Evolutionary conservation across 73 alveolate species (phyloP), one percentile per base, ranked within the genome.

Genomic region (Symbiodinium pilosum): DNA sequence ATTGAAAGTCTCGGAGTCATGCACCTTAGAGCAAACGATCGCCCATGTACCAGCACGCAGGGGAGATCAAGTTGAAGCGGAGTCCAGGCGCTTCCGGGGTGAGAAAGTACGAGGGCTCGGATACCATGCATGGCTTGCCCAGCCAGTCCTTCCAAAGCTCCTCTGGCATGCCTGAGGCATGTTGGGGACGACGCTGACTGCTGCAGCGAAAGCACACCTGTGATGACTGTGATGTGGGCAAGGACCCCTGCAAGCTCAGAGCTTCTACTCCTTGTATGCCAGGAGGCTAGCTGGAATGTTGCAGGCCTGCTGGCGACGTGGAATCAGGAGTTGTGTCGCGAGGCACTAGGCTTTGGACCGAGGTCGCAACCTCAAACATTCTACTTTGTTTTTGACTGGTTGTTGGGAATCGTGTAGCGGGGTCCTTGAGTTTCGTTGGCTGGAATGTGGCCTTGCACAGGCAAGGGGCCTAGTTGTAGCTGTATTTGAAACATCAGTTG

Each of bases 71-170:
- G 9, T 9, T 11, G 85, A 11, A 30, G 26, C 24, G 43, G 30
- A n/a, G 30, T 36, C 85, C 26, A 34, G 73, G 68, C 71, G 36
- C 95, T 84, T 88, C 95, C 14, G 95, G 95, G 30, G 36, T 51
- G 38, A 88, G 95, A 47, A 88, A 88, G 38, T 88, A 88, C 5
- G 59, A 21, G 2, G 86, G 95, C 28, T 56, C 71, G 4, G 95
- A 75, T 11, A 75, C 56, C 95, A 88, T 88, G 86, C 95, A 88
- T 4, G 95, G 95, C 69, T 88, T 88, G 36, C 95, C 95, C 86
- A 88, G 34, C 95, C 95, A 88, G 43, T 64, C 34, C 43, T 88
- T 88, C 95, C 86, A 64, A 26, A 43, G 95, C 39, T 88, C 95
- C 34, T 88, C 87, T 32, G 95, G 71, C 52, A 88, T 47, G 54